These are phyloP conservation scores for Ophiocordyceps unilateralis DNA, from an alignment of 2,329 filamentous ascomycete species.

Conservation along the genomic window DNA sequence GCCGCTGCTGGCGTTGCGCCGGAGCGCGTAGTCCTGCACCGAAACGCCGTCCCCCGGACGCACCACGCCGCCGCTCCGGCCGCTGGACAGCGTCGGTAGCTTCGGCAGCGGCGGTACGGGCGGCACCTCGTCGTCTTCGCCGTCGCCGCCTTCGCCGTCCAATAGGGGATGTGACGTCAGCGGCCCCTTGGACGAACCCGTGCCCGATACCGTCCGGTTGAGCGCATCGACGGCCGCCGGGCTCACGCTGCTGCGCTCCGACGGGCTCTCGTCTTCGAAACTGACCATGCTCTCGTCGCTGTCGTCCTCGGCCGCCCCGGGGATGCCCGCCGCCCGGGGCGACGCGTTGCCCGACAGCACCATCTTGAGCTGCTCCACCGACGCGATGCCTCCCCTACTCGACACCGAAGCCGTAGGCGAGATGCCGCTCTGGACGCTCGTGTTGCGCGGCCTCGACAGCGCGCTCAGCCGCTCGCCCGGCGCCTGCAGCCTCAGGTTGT, in stretches of 20 bases:
- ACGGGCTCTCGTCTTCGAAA: constrained; percentile 45
- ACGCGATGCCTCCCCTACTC: constrained; percentile 34
- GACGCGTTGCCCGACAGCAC: constrained; percentile 35
- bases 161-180: constrained; percentile 25
- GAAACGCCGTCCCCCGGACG: constrained; percentile 9
- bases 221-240: constrained; percentile 14
- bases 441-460: constrained; percentile 30
- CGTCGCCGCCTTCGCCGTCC: constrained; percentile 12
- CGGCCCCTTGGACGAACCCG: constrained; percentile 21
- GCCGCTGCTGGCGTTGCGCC: constrained; percentile 27
- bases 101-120: constrained; percentile 38
- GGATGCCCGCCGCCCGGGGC: constrained; percentile 18
- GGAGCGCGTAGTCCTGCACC: constrained; percentile 19
- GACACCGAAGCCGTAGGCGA: constrained; percentile 27
- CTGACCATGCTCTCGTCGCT: constrained; percentile 54
- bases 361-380: constrained; percentile 46
- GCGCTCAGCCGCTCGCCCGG: constrained; percentile 17
- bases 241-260: constrained; percentile 48
- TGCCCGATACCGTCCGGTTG: constrained; percentile 12
- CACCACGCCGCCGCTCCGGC: constrained; percentile 10
- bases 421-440: constrained; percentile 32
- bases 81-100: constrained; percentile 13
- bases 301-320: constrained; percentile 25
- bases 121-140: constrained; percentile 25
- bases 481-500: constrained; percentile 32